A percentile compares a stretch with the other conserved stretches of the same genome.
Evolutionary conservation across 108 stramenopile species (phyloP).

Genomic region (Cyclotella choctawhatcheeana): DNA sequence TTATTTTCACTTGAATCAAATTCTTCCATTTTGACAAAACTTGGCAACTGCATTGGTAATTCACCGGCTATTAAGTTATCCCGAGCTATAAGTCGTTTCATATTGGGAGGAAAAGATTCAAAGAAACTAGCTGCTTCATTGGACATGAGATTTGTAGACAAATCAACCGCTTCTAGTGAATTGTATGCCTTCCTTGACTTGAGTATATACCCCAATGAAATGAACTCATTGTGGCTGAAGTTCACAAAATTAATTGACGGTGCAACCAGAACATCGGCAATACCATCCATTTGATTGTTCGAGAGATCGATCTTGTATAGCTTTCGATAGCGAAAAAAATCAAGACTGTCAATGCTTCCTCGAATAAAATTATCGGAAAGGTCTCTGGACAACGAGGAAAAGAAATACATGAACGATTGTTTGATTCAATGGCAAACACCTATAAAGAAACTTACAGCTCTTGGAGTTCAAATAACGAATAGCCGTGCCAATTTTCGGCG

Average conservation of each 20-base stretch:
- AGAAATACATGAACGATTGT: not conserved
- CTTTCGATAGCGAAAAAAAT: conserved; percentile 42
- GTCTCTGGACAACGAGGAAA: not conserved
- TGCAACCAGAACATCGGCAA: conserved; percentile 63
- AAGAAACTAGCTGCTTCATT: conserved; percentile 30
- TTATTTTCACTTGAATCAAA: not conserved
- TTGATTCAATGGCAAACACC: not conserved
- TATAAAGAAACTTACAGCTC: not conserved
- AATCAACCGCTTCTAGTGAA: conserved; percentile 37
- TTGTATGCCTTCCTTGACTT: conserved; percentile 34
- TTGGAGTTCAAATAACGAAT: conserved; percentile 9
- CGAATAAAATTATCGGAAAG: conserved; percentile 21
- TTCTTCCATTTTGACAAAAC: not conserved
- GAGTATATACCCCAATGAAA: conserved; percentile 56
- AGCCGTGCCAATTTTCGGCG: not conserved
- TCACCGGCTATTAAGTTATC: conserved; percentile 13
- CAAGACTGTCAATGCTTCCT: conserved; percentile 3
- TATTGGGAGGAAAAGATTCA: conserved; percentile 30
- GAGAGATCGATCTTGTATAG: conserved; percentile 37
- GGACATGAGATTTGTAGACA: conserved; percentile 45
- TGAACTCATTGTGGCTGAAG: conserved; percentile 55
- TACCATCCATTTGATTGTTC: conserved; percentile 18
- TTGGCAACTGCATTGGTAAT: conserved; percentile 15
- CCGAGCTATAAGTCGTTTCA: not conserved
- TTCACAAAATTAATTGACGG: conserved; percentile 49